A percentile compares a stretch with the other conserved stretches of the same genome.
These are phyloP conservation scores for Microstegium vimineum DNA, from an alignment of 176 grass and related monocot species.

Conservation along the genomic window DNA sequence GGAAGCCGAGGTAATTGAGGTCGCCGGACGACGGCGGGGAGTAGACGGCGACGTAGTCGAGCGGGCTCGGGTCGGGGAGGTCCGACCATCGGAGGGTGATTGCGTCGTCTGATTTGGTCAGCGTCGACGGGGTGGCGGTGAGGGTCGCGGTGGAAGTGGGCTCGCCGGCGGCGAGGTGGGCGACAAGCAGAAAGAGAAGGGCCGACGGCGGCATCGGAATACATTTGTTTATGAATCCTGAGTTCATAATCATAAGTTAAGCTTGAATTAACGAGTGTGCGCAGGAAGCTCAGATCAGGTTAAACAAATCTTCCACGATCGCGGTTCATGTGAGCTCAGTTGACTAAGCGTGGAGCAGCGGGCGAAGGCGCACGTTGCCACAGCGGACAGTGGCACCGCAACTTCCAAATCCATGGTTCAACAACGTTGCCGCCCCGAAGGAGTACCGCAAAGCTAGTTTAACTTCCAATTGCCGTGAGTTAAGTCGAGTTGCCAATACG, in stretches of 20 bases:
- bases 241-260: neutral
- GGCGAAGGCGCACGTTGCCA: no score
- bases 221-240: neutral
- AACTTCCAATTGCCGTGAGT: no score
- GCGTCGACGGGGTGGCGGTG: conserved; percentile 33
- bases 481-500: no score
- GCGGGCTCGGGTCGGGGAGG: conserved; percentile 55
- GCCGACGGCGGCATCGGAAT: neutral
- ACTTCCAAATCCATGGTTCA: no score
- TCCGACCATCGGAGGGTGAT: conserved; percentile 48
- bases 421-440: no score
- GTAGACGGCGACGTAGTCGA: conserved; percentile 88
- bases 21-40: conserved; percentile 70
- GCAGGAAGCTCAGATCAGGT: no score
- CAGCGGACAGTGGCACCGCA: no score
- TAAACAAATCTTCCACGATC: neutral
- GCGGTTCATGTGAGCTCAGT: neutral
- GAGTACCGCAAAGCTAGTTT: no score
- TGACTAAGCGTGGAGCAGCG: neutral
- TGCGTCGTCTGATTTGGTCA: conserved; percentile 21
- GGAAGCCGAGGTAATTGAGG: conserved; percentile 72
- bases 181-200: neutral
- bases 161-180: conserved; percentile 31
- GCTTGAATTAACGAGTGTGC: neutral
- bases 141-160: conserved; percentile 38